Base-by-base conservation (phyloP, 192 early-diverging fungal species). In the Gryganskiella cystojenkinii region DNA sequence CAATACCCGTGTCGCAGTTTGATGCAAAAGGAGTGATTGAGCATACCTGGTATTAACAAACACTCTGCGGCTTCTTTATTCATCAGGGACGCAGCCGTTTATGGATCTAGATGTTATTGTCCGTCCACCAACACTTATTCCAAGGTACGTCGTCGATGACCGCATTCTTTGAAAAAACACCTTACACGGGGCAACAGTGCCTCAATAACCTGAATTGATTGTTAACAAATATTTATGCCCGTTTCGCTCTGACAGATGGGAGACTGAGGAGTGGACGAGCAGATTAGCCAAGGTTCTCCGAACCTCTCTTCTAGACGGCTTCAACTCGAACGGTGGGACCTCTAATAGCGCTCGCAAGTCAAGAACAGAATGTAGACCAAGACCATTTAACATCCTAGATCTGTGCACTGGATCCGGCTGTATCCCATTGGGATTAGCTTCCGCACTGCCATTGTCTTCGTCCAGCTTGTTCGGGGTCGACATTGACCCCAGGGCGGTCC, bases 211-310 rank as follows among this genome's bases (percentile, higher is more conserved):
- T n/a, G n/a, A n/a, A n/a, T n/a, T n/a, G n/a, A n/a, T n/a, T n/a
- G 14, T 53, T 6, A 50, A 30, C 9, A 17, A 24, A n/a, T n/a
- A n/a, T n/a, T n/a, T n/a, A n/a, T n/a, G n/a, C n/a, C n/a, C n/a
- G n/a, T n/a, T n/a, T n/a, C n/a, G n/a, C n/a, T n/a, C n/a, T n/a
- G n/a, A 34, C 43, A 88, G 87, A 68, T 93, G 90, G 94, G 97
- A 99, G 81, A 99, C 97, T 2, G 95, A 99, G 82, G 94, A 96
- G 83, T 96, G 95, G 94, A 86, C 90, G n/a, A 55, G 84, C 24
- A 76, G 86, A 13, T 66, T 95, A 13, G 81, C 88, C 28, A 52
- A 70, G 7, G 28, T 85, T 35, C 42, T 96, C 11, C 80, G 79
- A 7, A 64, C 7, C 5, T 40, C 5, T 13, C 5, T 40, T 9